Evolutionary conservation across 805 yeast species (phyloP).

Genomic region (Kuraishia molischiana): DNA sequence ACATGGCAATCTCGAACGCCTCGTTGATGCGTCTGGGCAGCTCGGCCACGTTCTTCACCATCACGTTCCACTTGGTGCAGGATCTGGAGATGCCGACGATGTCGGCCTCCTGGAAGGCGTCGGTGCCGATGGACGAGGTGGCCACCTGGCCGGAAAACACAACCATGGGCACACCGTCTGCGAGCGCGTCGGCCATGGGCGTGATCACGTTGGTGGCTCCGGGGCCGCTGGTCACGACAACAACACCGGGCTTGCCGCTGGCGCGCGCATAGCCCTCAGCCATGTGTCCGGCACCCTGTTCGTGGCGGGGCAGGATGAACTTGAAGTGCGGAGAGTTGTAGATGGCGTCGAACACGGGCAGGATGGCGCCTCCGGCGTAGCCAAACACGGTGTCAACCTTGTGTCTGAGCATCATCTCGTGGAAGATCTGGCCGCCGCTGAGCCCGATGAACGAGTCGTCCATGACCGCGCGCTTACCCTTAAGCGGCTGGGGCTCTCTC

Average conservation of each 20-base stretch:
- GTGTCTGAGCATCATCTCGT: conserved; percentile 97
- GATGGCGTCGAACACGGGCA: conserved; percentile 96
- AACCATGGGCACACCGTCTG: conserved; percentile 95
- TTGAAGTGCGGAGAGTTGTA: conserved; percentile 82
- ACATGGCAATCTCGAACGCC: conserved; percentile 93
- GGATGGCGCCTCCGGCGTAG: conserved; percentile 97
- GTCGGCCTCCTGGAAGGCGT: conserved; percentile 99
- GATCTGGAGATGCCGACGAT: conserved; percentile 94
- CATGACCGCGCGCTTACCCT: conserved; percentile 23
- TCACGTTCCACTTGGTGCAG: conserved; percentile 98
- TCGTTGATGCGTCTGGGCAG: conserved; percentile 93
- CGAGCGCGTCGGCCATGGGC: conserved; percentile 96
- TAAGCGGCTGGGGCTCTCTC: conserved; percentile 10
- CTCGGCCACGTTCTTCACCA: conserved; percentile 93
- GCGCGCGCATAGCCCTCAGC: conserved; percentile 99
- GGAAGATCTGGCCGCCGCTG: conserved; percentile 98
- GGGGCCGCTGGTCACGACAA: conserved; percentile 97
- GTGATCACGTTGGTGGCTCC: conserved; percentile 98
- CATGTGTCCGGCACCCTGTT: conserved; percentile 99
- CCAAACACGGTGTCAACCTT: conserved; percentile 95
- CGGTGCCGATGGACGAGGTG: conserved; percentile 93
- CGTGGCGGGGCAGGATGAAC: conserved; percentile 91
- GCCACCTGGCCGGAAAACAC: conserved; percentile 98
- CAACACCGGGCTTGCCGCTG: conserved; percentile 93
- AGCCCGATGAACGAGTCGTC: conserved; percentile 89